Base-by-base conservation (phyloP, 1,139 yeast genomes). In the Suhomyces wounanorum region DNA sequence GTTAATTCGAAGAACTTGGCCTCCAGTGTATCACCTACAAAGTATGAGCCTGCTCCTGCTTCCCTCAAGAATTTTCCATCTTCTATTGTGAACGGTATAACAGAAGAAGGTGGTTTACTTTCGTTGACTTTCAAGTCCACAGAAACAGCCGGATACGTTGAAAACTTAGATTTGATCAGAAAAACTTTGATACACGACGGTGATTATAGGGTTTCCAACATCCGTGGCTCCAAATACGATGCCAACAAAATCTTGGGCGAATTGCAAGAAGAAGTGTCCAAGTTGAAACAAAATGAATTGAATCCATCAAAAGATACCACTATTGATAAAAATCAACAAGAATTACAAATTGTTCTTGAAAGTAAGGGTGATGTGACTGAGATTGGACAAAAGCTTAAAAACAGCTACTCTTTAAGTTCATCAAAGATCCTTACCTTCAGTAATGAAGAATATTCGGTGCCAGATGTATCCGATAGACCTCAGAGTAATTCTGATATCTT, bases 121-220 rank as follows among this genome's bases (percentile, higher is more conserved):
- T 72, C 79, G 3, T 64, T 77, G 49, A 75, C 81, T 0, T 75
- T 73, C 59, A 77, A 77, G 55, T 71, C 80, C 1, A 65, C 75
- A 18, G 72, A 68, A 23, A 72, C 75, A 50, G 72, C 72, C 18
- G 64, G 66, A 47, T 68, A 69, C 38, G 72, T 73, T 18, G 80
- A 77, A 50, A 71, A 69, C 47, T 58, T 66, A 44, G 77, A 73
- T 48, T 61, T 70, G 59, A 66, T 75, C 60, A 54, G 58, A 25
- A 47, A 50, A 11, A 45, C 55, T 1, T 41, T 59, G 14, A 44
- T 55, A 7, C 43, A 26, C 3, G 45, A 39, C 8, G 45, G 43
- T 8, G 50, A 45, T 8, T 38, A 37, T 8, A 49, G 49, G 6
- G 33, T 40, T 13, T 28, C 49, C 5, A 56, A 65, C 35, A 59